Base-by-base conservation (phyloP, 192 early-diverging fungal species). In the Diversispora epigaea region DNA sequence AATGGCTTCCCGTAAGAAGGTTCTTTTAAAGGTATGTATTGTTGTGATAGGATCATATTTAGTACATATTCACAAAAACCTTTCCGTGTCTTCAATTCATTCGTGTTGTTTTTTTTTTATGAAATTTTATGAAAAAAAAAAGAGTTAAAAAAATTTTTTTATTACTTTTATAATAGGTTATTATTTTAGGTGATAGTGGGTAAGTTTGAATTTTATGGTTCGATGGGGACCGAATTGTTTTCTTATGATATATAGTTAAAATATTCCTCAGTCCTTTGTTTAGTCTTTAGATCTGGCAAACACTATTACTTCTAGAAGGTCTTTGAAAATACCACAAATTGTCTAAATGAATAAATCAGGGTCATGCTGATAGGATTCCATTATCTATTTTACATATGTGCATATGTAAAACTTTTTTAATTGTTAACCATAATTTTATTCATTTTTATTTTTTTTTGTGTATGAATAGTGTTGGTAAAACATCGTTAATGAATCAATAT, bases 401-500 rank as follows among this genome's bases (percentile, higher is more conserved):
- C 32, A 32, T 43, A 50, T 40, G 19, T 64, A 54, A 43, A 45
- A 22, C 25, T 17, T 12, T 22, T 8, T 66, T 65, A 60, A 41
- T 77, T 45, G 12, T 40, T 7, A 39, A 14, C 65, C 45, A 44
- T 21, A 50, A 63, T 63, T 57, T 21, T 57, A 8, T 45, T 25
- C n/a, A 44, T 25, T 19, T 39, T 77, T 44, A 2, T 45, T 67
- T 49, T 41, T 43, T 58, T 54, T 60, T 15, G 17, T 60, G 44
- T 32, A 39, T 32, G 19, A 17, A 22, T 77, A 92, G 93, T 78
- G 96, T 98, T 46, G 95, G 96, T 62, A 98, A 97, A 80, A 98
- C 98, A 40, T 98, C 96, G 43, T 85, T 99, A 79, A 99, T 99
- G 96, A 98, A 99, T 88, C 98, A 98, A 83, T 99, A 95, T 88